Percentiles rank a stretch among this genome's conserved stretches.
Evolutionary conservation across 352 stramenopile species (phyloP).

Genomic region (Phytophthora pini): DNA sequence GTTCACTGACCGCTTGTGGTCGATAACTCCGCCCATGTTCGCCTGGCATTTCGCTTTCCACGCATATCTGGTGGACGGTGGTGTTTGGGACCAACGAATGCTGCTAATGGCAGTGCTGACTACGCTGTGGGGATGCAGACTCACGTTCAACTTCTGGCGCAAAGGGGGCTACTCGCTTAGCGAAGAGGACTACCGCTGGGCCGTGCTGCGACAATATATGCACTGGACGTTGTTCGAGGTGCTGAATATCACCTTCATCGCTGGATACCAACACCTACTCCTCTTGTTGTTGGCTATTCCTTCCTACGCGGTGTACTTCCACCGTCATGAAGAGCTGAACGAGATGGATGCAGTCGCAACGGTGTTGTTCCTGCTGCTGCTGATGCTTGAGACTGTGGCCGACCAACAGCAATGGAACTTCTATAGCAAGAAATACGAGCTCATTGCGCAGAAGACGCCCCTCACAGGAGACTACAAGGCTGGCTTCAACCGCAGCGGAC

Average conservation of each 20-base stretch:
- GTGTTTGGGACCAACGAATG: constrained; percentile 59
- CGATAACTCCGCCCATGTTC: constrained; percentile 88
- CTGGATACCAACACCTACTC: constrained; percentile 89
- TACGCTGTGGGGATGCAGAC: constrained; percentile 86
- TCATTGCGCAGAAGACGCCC: constrained; percentile 55
- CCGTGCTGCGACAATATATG: constrained; percentile 76
- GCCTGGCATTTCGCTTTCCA: constrained; percentile 80
- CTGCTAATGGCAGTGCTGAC: constrained; percentile 83
- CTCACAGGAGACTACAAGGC: constrained; percentile 73
- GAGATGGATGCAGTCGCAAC: constrained; percentile 64
- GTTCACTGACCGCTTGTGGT: constrained; percentile 94
- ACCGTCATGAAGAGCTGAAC: constrained; percentile 60
- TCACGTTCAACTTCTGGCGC: constrained; percentile 93
- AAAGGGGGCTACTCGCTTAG: constrained; percentile 91
- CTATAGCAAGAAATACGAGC: constrained; percentile 88
- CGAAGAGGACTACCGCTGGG: constrained; percentile 95
- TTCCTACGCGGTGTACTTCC: constrained; percentile 66
- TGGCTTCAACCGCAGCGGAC: constrained; percentile 85
- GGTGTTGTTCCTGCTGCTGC: constrained; percentile 67
- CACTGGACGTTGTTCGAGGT: constrained; percentile 87
- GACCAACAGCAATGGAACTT: constrained; percentile 94
- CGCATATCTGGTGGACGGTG: constrained; percentile 62
- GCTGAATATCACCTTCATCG: constrained; percentile 94
- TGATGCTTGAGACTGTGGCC: constrained; percentile 86
- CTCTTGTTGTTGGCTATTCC: constrained; percentile 84